These are phyloP conservation scores for Pythium grandisporangium DNA, from an alignment of 352 stramenopile species.

Conservation along the genomic window DNA sequence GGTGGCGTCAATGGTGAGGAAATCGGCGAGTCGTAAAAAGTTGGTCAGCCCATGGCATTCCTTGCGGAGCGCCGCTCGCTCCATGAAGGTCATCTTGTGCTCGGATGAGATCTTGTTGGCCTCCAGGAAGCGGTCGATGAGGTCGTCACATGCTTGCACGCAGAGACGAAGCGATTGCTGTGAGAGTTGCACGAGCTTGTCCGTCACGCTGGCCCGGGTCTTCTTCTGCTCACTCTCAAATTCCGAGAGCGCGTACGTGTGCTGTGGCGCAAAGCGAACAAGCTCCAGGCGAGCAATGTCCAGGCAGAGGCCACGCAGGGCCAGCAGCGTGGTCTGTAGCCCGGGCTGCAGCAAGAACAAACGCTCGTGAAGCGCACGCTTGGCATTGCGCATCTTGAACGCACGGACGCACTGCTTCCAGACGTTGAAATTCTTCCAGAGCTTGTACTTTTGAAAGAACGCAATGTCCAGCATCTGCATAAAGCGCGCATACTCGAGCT, in stretches of 20 bases:
- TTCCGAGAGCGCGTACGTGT: constrained; percentile 74
- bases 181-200: constrained; percentile 56
- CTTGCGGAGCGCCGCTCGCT: constrained; percentile 84
- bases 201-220: constrained; percentile 37
- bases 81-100: constrained; percentile 97
- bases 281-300: constrained; percentile 59
- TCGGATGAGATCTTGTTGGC: constrained; percentile 89
- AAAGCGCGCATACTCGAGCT: constrained; percentile 89
- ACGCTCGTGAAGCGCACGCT: constrained; percentile 63
- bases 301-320: constrained; percentile 64
- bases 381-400: constrained; percentile 83
- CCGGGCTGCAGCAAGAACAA: constrained; percentile 86
- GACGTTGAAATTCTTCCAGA: constrained; percentile 93
- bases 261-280: constrained; percentile 46
- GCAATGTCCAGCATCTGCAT: constrained; percentile 84
- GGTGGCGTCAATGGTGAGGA: constrained; percentile 84
- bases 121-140: constrained; percentile 89
- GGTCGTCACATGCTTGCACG: constrained; percentile 84
- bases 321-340: constrained; percentile 76
- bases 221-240: constrained; percentile 72
- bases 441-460: constrained; percentile 90
- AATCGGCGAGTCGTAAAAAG: constrained; percentile 90
- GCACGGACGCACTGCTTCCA: constrained; percentile 87
- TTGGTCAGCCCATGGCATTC: constrained; percentile 89
- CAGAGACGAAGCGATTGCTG: constrained; percentile 72